Conservation (phyloP, 2,329 filamentous ascomycete genomes). For the Trichophyton equinum region DNA sequence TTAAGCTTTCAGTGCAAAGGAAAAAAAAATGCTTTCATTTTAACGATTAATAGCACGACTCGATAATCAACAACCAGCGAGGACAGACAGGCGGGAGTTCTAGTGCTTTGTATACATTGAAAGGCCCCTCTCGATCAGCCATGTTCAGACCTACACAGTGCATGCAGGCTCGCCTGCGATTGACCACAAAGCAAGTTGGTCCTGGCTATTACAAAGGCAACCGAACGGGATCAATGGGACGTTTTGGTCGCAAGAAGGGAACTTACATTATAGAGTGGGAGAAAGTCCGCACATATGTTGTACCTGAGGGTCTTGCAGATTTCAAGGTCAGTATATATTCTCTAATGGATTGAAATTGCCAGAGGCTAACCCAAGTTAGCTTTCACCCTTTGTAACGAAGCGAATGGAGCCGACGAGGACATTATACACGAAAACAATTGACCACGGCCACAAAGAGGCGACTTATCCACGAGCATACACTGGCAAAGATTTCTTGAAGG, state of each 20-base stretch:
- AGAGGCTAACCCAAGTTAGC: slow-evolving; percentile 17
- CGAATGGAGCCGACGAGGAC: slow-evolving; percentile 28
- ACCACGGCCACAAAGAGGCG: slow-evolving; percentile 6
- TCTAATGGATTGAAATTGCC: background rate
- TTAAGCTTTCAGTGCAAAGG: background rate
- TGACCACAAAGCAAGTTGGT: slow-evolving; percentile 87
- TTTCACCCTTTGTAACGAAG: slow-evolving; percentile 36
- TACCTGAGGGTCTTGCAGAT: slow-evolving; percentile 53
- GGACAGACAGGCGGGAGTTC: background rate
- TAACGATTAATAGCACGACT: background rate
- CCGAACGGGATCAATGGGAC: slow-evolving; percentile 75
- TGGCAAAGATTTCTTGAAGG: slow-evolving; percentile 27
- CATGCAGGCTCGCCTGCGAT: slow-evolving; percentile 59
- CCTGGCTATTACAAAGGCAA: slow-evolving; percentile 98
- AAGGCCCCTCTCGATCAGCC: slow-evolving; percentile 9
- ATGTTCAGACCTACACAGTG: slow-evolving; percentile 35
- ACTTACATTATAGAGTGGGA: slow-evolving; percentile 66
- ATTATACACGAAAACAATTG: slow-evolving; percentile 23
- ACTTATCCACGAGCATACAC: slow-evolving; percentile 18
- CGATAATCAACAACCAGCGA: background rate
- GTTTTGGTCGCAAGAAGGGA: slow-evolving; percentile 47
- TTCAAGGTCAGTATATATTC: slow-evolving; percentile 50
- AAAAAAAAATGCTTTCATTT: background rate
- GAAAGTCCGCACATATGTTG: slow-evolving; percentile 84
- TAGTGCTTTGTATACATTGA: background rate